Base-by-base conservation (phyloP, 2,329 filamentous ascomycete genomes). In the Phialocephala subalpina region DNA sequence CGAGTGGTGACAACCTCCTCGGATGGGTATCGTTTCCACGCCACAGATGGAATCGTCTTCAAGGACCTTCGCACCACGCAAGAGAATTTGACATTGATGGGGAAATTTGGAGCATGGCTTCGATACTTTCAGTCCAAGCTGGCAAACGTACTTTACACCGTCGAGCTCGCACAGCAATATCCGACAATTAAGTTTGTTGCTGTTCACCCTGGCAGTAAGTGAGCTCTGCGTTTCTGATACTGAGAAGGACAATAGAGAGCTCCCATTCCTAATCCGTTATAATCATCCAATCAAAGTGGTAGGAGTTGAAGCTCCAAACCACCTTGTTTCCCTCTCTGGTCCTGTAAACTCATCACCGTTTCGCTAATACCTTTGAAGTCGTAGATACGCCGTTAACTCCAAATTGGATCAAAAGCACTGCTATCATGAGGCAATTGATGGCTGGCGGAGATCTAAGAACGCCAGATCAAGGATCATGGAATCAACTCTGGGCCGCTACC, bases 51-150 rank as follows among this genome's bases (percentile, higher is more conserved):
- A 0, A 75, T 81, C 49, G 52, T 70, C 14, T 78, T 79, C 38
- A 68, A 73, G 22, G 68, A 73, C 18, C 67, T 76, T 33, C 35
- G 53, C 29, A 59, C 63, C 5, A 62, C 62, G n/a, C 52, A 66
- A 36, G 36, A 56, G 18, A 63, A 63, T 25, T 27, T 67, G 18
- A 38, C 38, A 14, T 36, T 53, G 16, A 35, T 64, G 14, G 52
- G 49, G 3, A 53, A 45, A 5, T 22, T 63, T n/a, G 55, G 62
- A 35, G 49, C 49, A 16, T 52, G 47, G 55, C 62, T 58, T 60
- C 62, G 62, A 56, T 82, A 82, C 68, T 82, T 79, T 0, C 80
- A 82, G 65, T 78, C 77, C 62, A 85, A 85, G 71, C 73, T 84
- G 5, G 82, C 83, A 0, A 81, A 83, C 66, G 68, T 83, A 3